Evolutionary conservation across 2,329 filamentous ascomycete genomes (phyloP), one percentile per base, ranked within the genome.

Genomic region (Pseudogymnoascus sp.): DNA sequence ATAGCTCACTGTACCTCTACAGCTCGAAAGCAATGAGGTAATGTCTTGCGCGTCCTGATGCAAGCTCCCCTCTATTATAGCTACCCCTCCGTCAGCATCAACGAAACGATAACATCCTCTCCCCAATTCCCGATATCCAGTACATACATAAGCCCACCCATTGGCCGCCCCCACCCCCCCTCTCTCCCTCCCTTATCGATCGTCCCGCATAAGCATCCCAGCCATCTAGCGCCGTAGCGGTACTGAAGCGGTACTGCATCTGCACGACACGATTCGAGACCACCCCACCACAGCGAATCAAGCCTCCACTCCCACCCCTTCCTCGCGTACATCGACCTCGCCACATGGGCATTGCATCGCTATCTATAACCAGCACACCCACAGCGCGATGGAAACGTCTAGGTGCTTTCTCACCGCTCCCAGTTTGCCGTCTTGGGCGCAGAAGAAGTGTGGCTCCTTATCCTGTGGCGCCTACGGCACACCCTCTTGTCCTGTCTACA

Each of bases 151-250:
- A 9, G 9, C 46, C 23, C 46, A 53, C 23, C 8, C 14, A 53
- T 31, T 49, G 21, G 43, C 23, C 18, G 25, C 46, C 46, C 46
- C 3, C 14, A 23, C 46, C n/a, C 46, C 43, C 43, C 46, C 46
- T 31, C 46, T 53, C n/a, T 53, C 46, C 46, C 46, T 53, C 46
- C 46, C 46, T 53, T 53, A 53, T 53, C 46, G 46, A 53, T 53
- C 46, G 23, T 53, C 46, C 46, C 46, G 46, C 46, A 53, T 53
- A 53, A 21, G 23, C 46, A 53, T 21, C 46, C 46, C 46, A 53
- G 46, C 46, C 31, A 28, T 25, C 8, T 11, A 53, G 23, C 46
- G 46, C 46, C 3, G 25, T 53, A 53, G 46, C 46, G 25, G 46
- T 21, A 53, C 23, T 28, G 46, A 9, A 16, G 46, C 46, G 46